Conservation (phyloP, 2,329 filamentous ascomycete species). For the Macrophomina pseudophaseolina region DNA sequence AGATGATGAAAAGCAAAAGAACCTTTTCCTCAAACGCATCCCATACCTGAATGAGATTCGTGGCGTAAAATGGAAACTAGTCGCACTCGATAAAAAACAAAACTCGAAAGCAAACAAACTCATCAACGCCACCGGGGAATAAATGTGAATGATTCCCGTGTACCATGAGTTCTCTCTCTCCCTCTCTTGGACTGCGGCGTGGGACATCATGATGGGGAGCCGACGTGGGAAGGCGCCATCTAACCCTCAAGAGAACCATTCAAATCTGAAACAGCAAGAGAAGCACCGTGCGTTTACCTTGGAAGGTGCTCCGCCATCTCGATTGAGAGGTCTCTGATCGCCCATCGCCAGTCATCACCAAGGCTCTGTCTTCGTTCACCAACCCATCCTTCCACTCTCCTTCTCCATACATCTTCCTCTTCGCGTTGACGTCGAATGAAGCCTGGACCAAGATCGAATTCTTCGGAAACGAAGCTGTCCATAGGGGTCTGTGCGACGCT, state of each 20-base stretch:
- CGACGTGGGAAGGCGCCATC: neutral
- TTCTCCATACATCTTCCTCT: constrained; percentile 89
- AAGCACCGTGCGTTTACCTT: neutral
- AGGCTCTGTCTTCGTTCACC: constrained; percentile 31
- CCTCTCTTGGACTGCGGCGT: constrained; percentile 1
- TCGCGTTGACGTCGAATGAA: constrained; percentile 88
- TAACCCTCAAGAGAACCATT: neutral
- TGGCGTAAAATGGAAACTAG: constrained; percentile 13
- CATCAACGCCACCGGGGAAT: constrained; percentile 18
- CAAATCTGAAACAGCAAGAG: neutral
- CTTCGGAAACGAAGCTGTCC: constrained; percentile 73
- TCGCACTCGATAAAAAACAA: constrained; percentile 14
- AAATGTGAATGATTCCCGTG: neutral
- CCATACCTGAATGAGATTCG: constrained; percentile 18
- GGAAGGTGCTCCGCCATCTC: constrained; percentile 23
- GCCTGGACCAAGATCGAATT: constrained; percentile 96
- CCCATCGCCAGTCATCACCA: constrained; percentile 24
- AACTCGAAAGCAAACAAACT: neutral
- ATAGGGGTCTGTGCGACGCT: constrained; percentile 11
- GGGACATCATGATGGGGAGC: neutral
- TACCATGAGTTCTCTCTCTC: constrained; percentile 19
- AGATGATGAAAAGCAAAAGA: neutral
- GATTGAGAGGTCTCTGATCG: constrained; percentile 21
- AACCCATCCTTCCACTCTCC: constrained; percentile 87
- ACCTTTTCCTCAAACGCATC: constrained; percentile 10